phyloP scores from a whole-genome alignment of 2,329 filamentous ascomycete genomes.

The Verticillium nubilum region DNA sequence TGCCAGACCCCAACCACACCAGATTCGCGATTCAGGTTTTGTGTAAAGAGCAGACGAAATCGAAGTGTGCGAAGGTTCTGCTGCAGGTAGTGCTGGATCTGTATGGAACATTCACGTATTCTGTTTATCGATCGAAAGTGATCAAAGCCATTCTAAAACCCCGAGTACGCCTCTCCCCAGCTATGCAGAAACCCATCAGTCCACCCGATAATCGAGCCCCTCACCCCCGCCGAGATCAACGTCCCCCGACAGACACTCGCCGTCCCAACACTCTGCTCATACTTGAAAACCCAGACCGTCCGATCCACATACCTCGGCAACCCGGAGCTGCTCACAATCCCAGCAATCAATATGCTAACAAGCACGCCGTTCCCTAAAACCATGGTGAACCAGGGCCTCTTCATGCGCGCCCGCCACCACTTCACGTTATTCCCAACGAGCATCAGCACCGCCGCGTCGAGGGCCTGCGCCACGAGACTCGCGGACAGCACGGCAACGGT shows the following conservation, averaged over 20 bases:
- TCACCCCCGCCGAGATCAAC: slow-evolving; percentile 1
- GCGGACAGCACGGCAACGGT: slow-evolving; percentile 7
- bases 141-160: background rate
- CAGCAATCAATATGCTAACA: slow-evolving; percentile 2
- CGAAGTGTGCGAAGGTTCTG: too few relatives aligned
- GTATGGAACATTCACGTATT: too few relatives aligned
- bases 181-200: slow-evolving; percentile 1
- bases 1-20: too few relatives aligned
- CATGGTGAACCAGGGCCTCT: slow-evolving; percentile 12
- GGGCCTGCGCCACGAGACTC: slow-evolving; percentile 5
- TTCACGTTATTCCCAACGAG: slow-evolving; percentile 1
- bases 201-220: slow-evolving; percentile 2
- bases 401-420: slow-evolving; percentile 7
- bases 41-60: too few relatives aligned
- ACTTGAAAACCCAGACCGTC: slow-evolving; percentile 8
- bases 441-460: slow-evolving; percentile 7
- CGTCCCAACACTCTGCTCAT: slow-evolving; percentile 1
- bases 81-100: too few relatives aligned
- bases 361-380: slow-evolving; percentile 6
- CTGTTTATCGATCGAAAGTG: too few relatives aligned
- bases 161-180: background rate
- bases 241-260: slow-evolving; percentile 3
- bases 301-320: slow-evolving; percentile 1
- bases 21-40: too few relatives aligned
- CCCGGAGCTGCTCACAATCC: slow-evolving; percentile 1